Evolutionary conservation across 306 rosid genomes (phyloP).

Genomic region (Citrullus mucosospermus): DNA sequence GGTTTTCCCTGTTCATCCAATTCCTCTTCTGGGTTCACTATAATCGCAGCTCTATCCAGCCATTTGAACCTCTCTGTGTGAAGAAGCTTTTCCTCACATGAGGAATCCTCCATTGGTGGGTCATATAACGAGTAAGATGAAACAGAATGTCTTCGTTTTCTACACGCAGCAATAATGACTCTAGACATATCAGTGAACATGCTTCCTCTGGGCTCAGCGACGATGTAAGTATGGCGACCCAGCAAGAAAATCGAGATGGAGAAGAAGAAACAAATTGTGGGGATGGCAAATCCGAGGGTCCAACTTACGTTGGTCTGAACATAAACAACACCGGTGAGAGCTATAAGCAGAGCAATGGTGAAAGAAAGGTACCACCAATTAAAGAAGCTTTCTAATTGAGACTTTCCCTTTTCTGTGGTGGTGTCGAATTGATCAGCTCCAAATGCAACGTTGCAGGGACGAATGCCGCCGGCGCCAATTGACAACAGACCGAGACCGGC

Average conservation of each 20-base stretch:
- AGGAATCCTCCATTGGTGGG: slow-evolving; percentile 12
- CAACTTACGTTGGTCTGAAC: slow-evolving; percentile 71
- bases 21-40: slow-evolving; percentile 30
- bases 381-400: slow-evolving; percentile 61
- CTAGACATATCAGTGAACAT: slow-evolving; percentile 35
- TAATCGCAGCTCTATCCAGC: slow-evolving; percentile 56
- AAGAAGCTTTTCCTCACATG: slow-evolving; percentile 8
- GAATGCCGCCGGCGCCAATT: slow-evolving; percentile 70
- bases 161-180: slow-evolving; percentile 46
- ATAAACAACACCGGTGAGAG: slow-evolving; percentile 60
- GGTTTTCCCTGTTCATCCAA: slow-evolving; percentile 28
- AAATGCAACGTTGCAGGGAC: slow-evolving; percentile 82
- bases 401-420: slow-evolving; percentile 45
- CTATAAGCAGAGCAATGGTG: slow-evolving; percentile 50
- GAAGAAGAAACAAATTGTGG: slow-evolving; percentile 40
- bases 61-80: slow-evolving; percentile 41
- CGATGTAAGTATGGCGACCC: slow-evolving; percentile 47
- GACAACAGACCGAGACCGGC: slow-evolving; percentile 42
- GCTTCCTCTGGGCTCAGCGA: slow-evolving; percentile 47
- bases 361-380: slow-evolving; percentile 86
- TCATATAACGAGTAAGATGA: slow-evolving; percentile 20
- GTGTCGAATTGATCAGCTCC: slow-evolving; percentile 81
- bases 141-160: slow-evolving; percentile 17
- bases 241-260: slow-evolving; percentile 50
- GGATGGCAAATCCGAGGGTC: slow-evolving; percentile 56